Percentiles rank a stretch among this genome's conserved stretches.
These are phyloP conservation scores for Yamadazyma paraphyllophila DNA, from an alignment of 805 yeast genomes.

Conservation along the genomic window DNA sequence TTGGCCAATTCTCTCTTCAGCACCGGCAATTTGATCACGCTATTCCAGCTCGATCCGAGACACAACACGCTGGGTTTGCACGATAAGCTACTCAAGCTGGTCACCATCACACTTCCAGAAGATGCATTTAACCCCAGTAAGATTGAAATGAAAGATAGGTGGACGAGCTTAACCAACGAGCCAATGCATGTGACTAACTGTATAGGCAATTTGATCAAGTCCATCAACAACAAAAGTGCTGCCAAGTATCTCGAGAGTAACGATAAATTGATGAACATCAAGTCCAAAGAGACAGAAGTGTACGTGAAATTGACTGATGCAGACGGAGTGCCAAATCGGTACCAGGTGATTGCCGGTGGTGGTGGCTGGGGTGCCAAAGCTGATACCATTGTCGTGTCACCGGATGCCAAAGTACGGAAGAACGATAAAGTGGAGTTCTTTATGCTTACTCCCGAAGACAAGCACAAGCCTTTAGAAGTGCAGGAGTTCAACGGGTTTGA, in stretches of 20 bases:
- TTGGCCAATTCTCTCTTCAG: constrained; percentile 42
- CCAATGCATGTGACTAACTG: constrained; percentile 45
- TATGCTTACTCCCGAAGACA: constrained; percentile 40
- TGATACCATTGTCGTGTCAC: constrained; percentile 62
- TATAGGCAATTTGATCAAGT: constrained; percentile 58
- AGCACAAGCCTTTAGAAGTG: constrained; percentile 7
- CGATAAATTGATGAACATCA: constrained; percentile 33
- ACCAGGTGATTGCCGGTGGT: constrained; percentile 68
- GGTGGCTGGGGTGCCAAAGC: constrained; percentile 76
- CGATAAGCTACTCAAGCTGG: constrained; percentile 7
- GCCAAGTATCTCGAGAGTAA: constrained; percentile 53
- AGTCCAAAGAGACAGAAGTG: constrained; percentile 44
- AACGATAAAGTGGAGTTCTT: constrained; percentile 50
- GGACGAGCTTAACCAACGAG: constrained; percentile 31
- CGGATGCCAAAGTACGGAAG: constrained; percentile 44
- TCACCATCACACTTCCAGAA: constrained; percentile 4
- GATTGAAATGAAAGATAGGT: constrained; percentile 21
- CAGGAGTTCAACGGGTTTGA: constrained; percentile 2
- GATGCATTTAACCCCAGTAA: neutral
- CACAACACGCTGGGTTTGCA: neutral
- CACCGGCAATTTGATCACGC: constrained; percentile 32
- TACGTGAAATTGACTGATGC: constrained; percentile 30
- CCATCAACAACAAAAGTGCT: constrained; percentile 55
- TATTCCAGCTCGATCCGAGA: constrained; percentile 31
- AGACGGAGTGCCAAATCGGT: constrained; percentile 24